Evolutionary conservation across 345 rosid species (phyloP).

Genomic region (Brassica juncea): DNA sequence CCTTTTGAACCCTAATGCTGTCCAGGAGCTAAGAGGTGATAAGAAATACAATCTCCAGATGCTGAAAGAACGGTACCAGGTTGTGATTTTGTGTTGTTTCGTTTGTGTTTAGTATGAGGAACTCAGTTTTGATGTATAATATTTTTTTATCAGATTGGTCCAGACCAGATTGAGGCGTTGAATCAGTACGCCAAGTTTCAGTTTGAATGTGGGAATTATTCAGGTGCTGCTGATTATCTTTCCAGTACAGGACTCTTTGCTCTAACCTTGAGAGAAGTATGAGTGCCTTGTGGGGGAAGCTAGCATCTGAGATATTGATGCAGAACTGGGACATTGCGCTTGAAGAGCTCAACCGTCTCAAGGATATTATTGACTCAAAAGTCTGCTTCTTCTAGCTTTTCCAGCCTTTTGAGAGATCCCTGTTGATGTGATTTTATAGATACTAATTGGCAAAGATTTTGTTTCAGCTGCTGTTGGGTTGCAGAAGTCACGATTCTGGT

Average conservation of each 20-base stretch:
- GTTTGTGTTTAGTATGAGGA: background rate
- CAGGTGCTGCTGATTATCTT: constrained; percentile 97
- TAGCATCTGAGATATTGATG: constrained; percentile 95
- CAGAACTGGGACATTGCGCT: constrained; percentile 95
- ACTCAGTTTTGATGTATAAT: background rate
- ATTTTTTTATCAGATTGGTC: constrained; percentile 69
- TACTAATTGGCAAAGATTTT: background rate
- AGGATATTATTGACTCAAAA: constrained; percentile 93
- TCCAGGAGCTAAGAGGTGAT: constrained; percentile 83
- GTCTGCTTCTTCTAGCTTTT: constrained; percentile 41
- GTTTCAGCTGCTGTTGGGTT: too few relatives aligned
- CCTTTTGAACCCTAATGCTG: constrained; percentile 70
- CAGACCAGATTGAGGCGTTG: constrained; percentile 91
- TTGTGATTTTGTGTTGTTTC: constrained; percentile 27
- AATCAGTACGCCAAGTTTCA: constrained; percentile 97
- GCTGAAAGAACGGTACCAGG: constrained; percentile 95
- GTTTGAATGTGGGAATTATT: constrained; percentile 97
- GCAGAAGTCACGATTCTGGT: too few relatives aligned
- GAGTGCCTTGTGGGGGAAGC: constrained; percentile 96
- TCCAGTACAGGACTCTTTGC: constrained; percentile 85
- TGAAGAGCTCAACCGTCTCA: constrained; percentile 88
- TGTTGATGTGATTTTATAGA: background rate
- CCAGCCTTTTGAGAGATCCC: background rate
- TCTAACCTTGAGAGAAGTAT: constrained; percentile 80
- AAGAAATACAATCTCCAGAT: constrained; percentile 87